phyloP scores from a whole-genome alignment of 2,329 filamentous ascomycete genomes.

The Raffaelea albimanens region DNA sequence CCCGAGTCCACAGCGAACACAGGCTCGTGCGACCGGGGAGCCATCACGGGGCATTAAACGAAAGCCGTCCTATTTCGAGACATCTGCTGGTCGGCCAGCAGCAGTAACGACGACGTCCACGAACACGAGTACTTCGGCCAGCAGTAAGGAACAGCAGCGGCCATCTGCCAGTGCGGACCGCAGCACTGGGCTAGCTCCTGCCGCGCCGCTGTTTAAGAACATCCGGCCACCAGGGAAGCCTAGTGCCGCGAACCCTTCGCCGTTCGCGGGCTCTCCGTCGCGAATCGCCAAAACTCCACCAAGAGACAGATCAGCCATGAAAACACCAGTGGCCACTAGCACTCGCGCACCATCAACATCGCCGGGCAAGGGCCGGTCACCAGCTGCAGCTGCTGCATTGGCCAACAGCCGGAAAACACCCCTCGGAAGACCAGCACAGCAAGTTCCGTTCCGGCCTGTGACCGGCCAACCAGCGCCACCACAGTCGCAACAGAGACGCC shows the following conservation, averaged over 20 bases:
- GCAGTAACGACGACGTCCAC: background rate
- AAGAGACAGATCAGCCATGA: background rate
- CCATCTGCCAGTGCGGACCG: background rate
- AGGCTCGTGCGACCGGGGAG: background rate
- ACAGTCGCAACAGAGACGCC: background rate
- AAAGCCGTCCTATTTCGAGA: constrained; percentile 6
- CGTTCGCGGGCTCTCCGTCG: constrained; percentile 1
- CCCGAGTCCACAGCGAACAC: background rate
- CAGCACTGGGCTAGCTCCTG: background rate
- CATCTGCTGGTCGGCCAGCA: background rate
- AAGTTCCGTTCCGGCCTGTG: constrained; percentile 5
- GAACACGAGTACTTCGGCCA: too few relatives aligned
- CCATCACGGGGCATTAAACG: constrained; percentile 10
- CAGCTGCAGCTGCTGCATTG: background rate
- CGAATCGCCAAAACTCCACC: constrained; percentile 5
- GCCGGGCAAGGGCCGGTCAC: constrained; percentile 2
- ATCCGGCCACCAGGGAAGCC: background rate
- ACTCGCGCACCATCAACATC: constrained; percentile 3
- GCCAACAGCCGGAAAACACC: background rate
- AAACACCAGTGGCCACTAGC: background rate
- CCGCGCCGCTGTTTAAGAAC: background rate
- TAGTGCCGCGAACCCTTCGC: background rate
- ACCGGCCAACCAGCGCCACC: background rate
- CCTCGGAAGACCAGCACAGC: background rate
- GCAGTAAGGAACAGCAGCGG: background rate